Percentiles rank a stretch among this genome's conserved stretches.
Conservation (phyloP, 2,329 filamentous ascomycete genomes). For the Aspergillus pseudoglaucus region DNA sequence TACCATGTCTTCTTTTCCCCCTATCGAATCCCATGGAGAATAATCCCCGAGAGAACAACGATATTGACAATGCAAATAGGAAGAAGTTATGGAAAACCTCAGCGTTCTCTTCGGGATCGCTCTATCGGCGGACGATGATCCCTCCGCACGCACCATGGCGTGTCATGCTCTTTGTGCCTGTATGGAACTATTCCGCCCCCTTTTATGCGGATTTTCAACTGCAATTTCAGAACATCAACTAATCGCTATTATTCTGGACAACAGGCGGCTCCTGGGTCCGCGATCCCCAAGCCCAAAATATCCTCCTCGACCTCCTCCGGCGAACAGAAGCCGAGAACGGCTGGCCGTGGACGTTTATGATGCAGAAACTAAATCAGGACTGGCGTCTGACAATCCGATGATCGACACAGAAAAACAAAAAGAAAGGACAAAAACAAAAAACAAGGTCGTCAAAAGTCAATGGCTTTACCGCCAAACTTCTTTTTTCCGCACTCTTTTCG, state of each 20-base stretch:
- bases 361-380: constrained; percentile 12
- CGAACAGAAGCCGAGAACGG: constrained; percentile 17
- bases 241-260: background rate
- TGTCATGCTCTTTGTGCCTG: constrained; percentile 29
- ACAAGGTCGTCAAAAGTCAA: background rate
- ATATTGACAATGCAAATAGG: constrained; percentile 8
- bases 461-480: background rate
- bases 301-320: constrained; percentile 16
- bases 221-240: background rate
- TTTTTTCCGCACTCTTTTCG: too few relatives aligned
- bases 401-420: background rate
- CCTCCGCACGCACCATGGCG: constrained; percentile 27
- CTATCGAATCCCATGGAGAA: background rate
- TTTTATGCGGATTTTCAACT: background rate
- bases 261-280: constrained; percentile 26
- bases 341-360: constrained; percentile 16
- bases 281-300: constrained; percentile 19
- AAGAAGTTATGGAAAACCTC: constrained; percentile 21
- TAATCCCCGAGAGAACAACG: background rate
- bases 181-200: constrained; percentile 8
- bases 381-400: constrained; percentile 8
- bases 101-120: constrained; percentile 28
- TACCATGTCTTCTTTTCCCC: too few relatives aligned
- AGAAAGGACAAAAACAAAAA: background rate
- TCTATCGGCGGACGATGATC: constrained; percentile 26